Evolutionary conservation across 768 basidiomycete genomes (phyloP).

Genomic region (Hygrocybe punicea): DNA sequence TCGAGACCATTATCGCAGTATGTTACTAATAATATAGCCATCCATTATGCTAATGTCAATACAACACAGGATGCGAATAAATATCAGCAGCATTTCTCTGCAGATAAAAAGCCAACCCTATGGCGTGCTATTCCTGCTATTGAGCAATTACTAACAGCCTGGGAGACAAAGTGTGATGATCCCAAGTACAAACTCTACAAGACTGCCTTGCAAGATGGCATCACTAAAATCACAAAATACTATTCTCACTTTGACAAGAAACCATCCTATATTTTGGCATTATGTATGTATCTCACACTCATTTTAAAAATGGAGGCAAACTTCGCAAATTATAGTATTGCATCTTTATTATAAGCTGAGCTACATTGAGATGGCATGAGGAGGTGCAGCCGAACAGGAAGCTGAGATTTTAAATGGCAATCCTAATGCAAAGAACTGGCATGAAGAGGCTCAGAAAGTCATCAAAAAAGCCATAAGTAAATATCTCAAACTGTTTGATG

Average conservation of each 20-base stretch:
- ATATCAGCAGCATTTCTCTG: constrained; percentile 25
- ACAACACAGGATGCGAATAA: constrained; percentile 21
- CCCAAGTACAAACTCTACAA: neutral
- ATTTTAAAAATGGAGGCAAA: neutral
- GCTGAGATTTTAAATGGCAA: constrained; percentile 13
- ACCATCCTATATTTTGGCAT: constrained; percentile 11
- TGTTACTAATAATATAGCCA: neutral
- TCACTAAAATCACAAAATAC: constrained; percentile 14
- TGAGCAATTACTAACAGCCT: constrained; percentile 16
- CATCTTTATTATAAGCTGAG: constrained; percentile 33
- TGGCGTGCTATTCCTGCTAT: constrained; percentile 21
- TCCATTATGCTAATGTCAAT: no score
- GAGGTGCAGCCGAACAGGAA: constrained; percentile 24
- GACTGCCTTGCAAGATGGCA: constrained; percentile 11
- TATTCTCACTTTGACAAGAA: constrained; percentile 11
- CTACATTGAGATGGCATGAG: constrained; percentile 27
- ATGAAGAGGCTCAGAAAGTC: constrained; percentile 15
- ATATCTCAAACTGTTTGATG: constrained; percentile 5
- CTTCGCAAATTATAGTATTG: constrained; percentile 14
- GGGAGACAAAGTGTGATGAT: constrained; percentile 11
- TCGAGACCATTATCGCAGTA: constrained; percentile 13
- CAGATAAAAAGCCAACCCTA: constrained; percentile 20
- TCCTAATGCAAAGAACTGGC: constrained; percentile 17
- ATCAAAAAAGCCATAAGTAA: constrained; percentile 3
- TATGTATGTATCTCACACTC: constrained; percentile 9